A percentile compares a stretch with the other conserved stretches of the same genome.
Evolutionary conservation across 371 early-diverging fungal species (phyloP).

Genomic region (Mycotypha africana): DNA sequence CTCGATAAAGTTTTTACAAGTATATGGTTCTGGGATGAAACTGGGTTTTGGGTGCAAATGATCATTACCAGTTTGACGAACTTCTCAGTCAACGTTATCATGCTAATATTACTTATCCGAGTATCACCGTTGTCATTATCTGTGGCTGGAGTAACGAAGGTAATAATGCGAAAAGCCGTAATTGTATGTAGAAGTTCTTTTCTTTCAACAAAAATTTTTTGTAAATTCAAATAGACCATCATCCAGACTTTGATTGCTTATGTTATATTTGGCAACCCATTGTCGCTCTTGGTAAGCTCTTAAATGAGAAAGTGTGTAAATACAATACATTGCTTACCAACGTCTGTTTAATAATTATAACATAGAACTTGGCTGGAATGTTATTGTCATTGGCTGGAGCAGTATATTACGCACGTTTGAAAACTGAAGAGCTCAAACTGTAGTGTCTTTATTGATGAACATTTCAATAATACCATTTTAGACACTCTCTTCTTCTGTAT

Average conservation of each 20-base stretch:
- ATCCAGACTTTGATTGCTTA: slow-evolving; percentile 13
- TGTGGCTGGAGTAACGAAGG: slow-evolving; percentile 11
- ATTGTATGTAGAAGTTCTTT: too few relatives aligned
- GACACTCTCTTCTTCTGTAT: too few relatives aligned
- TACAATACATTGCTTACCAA: too few relatives aligned
- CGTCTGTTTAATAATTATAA: too few relatives aligned
- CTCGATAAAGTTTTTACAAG: slow-evolving; percentile 2
- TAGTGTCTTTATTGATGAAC: too few relatives aligned
- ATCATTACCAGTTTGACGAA: slow-evolving; percentile 17
- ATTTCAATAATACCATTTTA: too few relatives aligned
- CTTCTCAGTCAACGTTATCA: slow-evolving; percentile 9
- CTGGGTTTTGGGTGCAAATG: slow-evolving; percentile 26
- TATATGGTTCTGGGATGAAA: slow-evolving; percentile 20
- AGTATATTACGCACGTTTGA: slow-evolving; percentile 4
- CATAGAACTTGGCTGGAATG: slow-evolving; percentile 13
- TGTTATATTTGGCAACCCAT: slow-evolving; percentile 12
- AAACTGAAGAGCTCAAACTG: too few relatives aligned
- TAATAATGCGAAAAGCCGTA: neutral
- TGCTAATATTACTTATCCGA: slow-evolving; percentile 11
- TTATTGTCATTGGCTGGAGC: slow-evolving; percentile 7
- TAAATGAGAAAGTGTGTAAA: too few relatives aligned
- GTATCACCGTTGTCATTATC: slow-evolving; percentile 14
- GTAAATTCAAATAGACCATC: neutral
- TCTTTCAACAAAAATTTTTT: too few relatives aligned
- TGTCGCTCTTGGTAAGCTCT: slow-evolving; percentile 15